A percentile compares a stretch with the other conserved stretches of the same genome.
These are phyloP conservation scores for Vitis hybrid DNA, from an alignment of 177 flowering plant species.

Conservation along the genomic window DNA sequence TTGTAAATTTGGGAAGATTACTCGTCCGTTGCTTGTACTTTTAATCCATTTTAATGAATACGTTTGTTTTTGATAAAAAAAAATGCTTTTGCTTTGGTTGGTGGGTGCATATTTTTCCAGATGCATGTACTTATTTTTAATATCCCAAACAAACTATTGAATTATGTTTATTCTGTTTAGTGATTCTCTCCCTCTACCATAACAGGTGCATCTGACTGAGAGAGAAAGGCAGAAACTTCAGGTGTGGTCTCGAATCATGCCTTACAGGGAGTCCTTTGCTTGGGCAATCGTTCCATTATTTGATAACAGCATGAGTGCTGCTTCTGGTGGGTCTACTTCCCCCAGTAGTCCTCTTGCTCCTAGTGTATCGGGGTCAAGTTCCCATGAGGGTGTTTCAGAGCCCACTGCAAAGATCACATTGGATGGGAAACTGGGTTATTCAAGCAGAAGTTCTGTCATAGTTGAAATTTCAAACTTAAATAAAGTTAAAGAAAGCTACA, in stretches of 20 bases:
- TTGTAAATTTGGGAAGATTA: no score
- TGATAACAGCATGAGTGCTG: constrained; percentile 59
- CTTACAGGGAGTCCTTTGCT: constrained; percentile 89
- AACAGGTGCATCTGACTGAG: constrained; percentile 84
- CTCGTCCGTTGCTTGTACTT: no score
- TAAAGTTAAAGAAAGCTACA: constrained; percentile 95
- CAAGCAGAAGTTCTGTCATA: constrained; percentile 68
- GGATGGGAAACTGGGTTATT: constrained; percentile 72
- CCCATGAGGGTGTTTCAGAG: constrained; percentile 72
- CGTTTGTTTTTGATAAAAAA: no score
- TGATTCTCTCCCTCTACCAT: not conserved
- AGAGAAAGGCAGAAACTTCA: constrained; percentile 96
- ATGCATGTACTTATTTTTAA: not conserved
- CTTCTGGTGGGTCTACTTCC: constrained; percentile 80
- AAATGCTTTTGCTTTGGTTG: no score
- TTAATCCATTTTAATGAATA: no score
- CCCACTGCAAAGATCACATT: constrained; percentile 60
- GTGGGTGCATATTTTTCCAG: no score
- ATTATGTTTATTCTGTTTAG: not conserved
- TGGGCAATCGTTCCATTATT: constrained; percentile 96
- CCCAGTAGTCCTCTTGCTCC: constrained; percentile 91
- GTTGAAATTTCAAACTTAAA: constrained; percentile 90
- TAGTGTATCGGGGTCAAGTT: constrained; percentile 69
- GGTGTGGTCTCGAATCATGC: constrained; percentile 98
- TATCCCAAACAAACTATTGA: not conserved